Evolutionary conservation across 768 basidiomycete genomes (phyloP), one percentile per base, ranked within the genome.

Genomic region (Russula olivacea): DNA sequence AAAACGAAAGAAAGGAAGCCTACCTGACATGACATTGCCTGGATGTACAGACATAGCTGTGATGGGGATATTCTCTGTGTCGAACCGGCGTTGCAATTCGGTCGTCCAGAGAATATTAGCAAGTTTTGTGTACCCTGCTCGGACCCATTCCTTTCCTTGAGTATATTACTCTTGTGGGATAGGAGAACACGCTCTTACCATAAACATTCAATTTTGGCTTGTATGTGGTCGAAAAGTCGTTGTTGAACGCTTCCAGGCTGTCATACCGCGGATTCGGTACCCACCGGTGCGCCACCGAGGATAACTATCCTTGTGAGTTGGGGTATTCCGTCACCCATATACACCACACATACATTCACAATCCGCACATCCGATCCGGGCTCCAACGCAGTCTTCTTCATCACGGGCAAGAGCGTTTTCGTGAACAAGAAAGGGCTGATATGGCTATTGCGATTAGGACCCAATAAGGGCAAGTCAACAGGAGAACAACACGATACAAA

Each of bases 381-480:
- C 51, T 77, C 71, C 19, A 74, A 65, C 0, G 83, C 80, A 1
- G 87, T 87, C 57, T 74, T 71, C 45, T 72, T 73, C 52, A 87
- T 68, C 2, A 85, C 69, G 2, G 85, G 82, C 41, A 85, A 74
- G 8, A 87, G 76, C 4, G 78, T 76, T 23, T 76, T 71, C 10
- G 83, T 86, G 64, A 87, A 78, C 15, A 81, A 77, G 59, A 83
- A 69, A 71, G 84, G 84, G 73, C 83, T 58, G 72, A 88, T 64
- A 74, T 82, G 74, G 72, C 82, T 72, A 71, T 67, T 25, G 76
- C 78, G 64, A 71, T 23, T 41, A 21, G 45, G 32, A 74, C 59
- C 40, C 52, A 34, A 19, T 23, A 19, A 43, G 40, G 38, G 19
- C 14, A 14, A 15, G 52, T 61, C 34, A 36, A 23, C 21, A 38